A percentile compares a stretch with the other conserved stretches of the same genome.
Evolutionary conservation across 176 grass and related monocot species (phyloP).

Genomic region (Avena atlantica): DNA sequence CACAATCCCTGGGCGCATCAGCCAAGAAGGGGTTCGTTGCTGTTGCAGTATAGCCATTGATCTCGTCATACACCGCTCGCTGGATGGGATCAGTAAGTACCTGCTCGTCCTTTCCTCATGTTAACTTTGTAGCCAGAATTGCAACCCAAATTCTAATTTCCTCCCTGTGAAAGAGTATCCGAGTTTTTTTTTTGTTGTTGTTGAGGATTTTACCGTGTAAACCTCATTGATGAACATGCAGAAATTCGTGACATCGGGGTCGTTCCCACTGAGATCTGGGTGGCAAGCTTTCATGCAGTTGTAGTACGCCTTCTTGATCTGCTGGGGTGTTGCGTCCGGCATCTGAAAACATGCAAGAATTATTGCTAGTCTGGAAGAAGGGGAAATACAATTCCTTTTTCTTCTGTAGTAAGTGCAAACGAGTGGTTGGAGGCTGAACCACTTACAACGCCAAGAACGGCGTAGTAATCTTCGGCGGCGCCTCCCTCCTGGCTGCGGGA

Average conservation of each 20-base stretch:
- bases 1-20: slow-evolving; percentile 79
- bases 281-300: slow-evolving; percentile 98
- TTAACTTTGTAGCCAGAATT: slow-evolving; percentile 44
- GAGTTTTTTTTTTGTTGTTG: no score
- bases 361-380: background rate
- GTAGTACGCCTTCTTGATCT: slow-evolving; percentile 97
- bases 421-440: background rate
- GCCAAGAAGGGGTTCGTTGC: slow-evolving; percentile 94
- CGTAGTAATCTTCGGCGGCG: slow-evolving; percentile 86
- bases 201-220: slow-evolving; percentile 63
- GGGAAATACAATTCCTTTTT: background rate
- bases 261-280: slow-evolving; percentile 94
- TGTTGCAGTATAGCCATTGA: slow-evolving; percentile 79
- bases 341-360: slow-evolving; percentile 59
- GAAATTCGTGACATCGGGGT: slow-evolving; percentile 89
- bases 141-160: background rate
- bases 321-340: slow-evolving; percentile 88
- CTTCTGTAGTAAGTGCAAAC: background rate
- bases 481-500: slow-evolving; percentile 44
- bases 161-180: no score
- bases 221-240: slow-evolving; percentile 99
- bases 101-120: slow-evolving; percentile 46
- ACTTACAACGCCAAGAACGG: slow-evolving; percentile 84
- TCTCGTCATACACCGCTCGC: slow-evolving; percentile 90
- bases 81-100: slow-evolving; percentile 94